Evolutionary conservation across 345 rosid species (phyloP).

Genomic region (Citrus cavaleriei): DNA sequence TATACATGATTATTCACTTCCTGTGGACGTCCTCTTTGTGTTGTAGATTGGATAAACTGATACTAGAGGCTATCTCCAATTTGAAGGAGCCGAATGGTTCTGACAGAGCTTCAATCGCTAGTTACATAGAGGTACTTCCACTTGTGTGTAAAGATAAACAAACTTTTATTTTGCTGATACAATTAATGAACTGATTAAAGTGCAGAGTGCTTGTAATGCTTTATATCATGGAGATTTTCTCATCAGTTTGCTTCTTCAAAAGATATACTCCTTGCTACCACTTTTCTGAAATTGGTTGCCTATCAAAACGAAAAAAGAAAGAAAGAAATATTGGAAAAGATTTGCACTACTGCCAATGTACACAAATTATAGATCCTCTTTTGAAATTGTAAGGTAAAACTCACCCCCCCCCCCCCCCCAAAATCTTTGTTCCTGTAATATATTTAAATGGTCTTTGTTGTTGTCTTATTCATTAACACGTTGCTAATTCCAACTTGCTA

Average conservation of each 20-base stretch:
- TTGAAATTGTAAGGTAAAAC: not conserved
- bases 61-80: constrained; percentile 70
- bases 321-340: constrained; percentile 4
- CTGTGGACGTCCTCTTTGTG: constrained; percentile 1
- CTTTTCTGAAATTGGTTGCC: constrained; percentile 1
- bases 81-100: constrained; percentile 86
- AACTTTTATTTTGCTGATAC: constrained; percentile 1
- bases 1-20: constrained; percentile 7
- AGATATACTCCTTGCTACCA: not conserved
- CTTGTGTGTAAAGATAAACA: not conserved
- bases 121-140: constrained; percentile 70
- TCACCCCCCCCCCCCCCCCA: too few relatives aligned
- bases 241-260: constrained; percentile 4
- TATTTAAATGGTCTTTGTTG: not conserved
- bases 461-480: not conserved
- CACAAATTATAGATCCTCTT: not conserved
- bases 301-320: not conserved
- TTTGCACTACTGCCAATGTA: not conserved
- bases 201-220: constrained; percentile 11
- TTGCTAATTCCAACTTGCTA: not conserved
- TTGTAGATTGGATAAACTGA: constrained; percentile 76
- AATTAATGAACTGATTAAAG: constrained; percentile 4
- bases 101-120: constrained; percentile 71
- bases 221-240: constrained; percentile 15
- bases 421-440: not conserved